Percentiles rank a stretch among this genome's conserved stretches.
These are phyloP conservation scores for Sphagnum magellanicum DNA, from an alignment of 228 moss, liverwort and hornwort species.

Conservation along the genomic window DNA sequence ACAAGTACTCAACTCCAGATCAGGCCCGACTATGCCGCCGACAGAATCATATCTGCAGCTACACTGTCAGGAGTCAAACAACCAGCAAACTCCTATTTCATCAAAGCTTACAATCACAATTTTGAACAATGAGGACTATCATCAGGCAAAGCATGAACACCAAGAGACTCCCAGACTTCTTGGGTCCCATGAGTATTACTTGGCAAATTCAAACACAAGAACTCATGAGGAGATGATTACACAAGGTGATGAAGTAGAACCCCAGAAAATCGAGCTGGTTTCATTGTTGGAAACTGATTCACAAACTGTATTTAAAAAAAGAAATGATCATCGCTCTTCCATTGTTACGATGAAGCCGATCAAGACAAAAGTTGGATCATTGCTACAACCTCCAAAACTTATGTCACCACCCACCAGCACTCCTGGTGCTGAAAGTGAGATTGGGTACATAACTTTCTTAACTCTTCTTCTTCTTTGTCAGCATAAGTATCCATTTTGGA, in stretches of 20 bases:
- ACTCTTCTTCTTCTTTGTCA: no score
- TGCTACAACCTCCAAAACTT: no score
- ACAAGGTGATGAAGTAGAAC: background rate
- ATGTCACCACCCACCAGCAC: background rate
- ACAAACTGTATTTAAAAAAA: background rate
- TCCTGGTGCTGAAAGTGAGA: slow-evolving; percentile 6
- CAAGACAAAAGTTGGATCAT: slow-evolving; percentile 9
- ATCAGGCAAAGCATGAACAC: background rate
- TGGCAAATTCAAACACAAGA: background rate
- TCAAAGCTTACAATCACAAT: background rate
- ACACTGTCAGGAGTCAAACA: slow-evolving; percentile 11
- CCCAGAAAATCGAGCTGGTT: slow-evolving; percentile 6
- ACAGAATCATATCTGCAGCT: slow-evolving; percentile 3
- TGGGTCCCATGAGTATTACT: background rate
- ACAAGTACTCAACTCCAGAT: slow-evolving; percentile 15
- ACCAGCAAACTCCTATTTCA: slow-evolving; percentile 14
- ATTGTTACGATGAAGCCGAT: slow-evolving; percentile 69
- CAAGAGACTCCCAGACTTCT: background rate
- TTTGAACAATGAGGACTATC: no score
- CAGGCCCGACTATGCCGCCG: slow-evolving; percentile 9
- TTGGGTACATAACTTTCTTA: slow-evolving; percentile 7
- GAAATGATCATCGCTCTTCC: slow-evolving; percentile 24
- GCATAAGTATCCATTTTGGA: no score
- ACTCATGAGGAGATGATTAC: background rate
- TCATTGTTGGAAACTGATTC: background rate